Conservation (phyloP, 2,329 filamentous ascomycete genomes). For the Leptodontidium sp. region DNA sequence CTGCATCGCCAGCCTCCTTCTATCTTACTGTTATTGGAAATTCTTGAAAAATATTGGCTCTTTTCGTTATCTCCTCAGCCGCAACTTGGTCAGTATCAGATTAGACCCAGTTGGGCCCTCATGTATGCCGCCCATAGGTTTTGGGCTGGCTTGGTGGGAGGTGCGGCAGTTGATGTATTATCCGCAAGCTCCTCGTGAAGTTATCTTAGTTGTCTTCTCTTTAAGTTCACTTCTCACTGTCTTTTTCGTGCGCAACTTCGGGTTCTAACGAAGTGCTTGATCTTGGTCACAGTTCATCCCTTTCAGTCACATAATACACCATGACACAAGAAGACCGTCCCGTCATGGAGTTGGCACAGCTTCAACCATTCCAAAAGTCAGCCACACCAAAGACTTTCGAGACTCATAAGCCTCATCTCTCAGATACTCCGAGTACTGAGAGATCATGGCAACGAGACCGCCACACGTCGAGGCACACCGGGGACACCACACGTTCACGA, state of each 20-base stretch:
- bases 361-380: neutral
- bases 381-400: neutral
- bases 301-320: neutral
- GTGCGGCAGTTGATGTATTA: neutral
- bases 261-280: neutral
- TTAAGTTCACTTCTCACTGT: neutral
- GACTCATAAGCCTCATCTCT: neutral
- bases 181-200: neutral
- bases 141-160: neutral
- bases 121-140: neutral
- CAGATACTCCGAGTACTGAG: neutral
- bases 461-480: neutral
- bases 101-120: neutral
- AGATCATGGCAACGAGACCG: neutral
- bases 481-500: neutral
- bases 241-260: neutral
- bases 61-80: neutral
- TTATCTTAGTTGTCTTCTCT: neutral
- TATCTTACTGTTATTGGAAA: neutral
- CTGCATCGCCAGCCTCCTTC: neutral
- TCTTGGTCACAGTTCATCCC: neutral
- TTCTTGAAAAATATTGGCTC: neutral
- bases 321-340: neutral
- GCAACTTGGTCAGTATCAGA: neutral
- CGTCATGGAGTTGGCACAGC: neutral